Conservation (phyloP, 768 basidiomycete genomes). For the Pluteus cervinus region DNA sequence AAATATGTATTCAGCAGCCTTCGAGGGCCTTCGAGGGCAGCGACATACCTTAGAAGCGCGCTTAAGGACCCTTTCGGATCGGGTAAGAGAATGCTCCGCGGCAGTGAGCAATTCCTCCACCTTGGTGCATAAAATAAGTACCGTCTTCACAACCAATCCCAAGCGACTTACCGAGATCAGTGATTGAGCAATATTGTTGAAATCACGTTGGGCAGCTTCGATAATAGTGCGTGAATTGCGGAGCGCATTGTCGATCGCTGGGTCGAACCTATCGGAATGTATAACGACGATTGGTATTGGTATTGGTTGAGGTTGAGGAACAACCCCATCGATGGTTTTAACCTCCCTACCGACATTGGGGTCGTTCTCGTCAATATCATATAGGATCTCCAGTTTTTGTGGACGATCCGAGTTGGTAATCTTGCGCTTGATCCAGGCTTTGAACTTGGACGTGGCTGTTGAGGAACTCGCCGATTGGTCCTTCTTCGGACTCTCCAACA, state of each 20-base stretch:
- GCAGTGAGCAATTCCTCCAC: constrained; percentile 51
- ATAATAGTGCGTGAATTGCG: constrained; percentile 43
- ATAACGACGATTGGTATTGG: too few species aligned
- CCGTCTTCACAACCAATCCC: constrained; percentile 6
- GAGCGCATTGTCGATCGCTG: constrained; percentile 32
- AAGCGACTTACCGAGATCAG: constrained; percentile 41
- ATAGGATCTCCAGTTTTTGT: constrained; percentile 29
- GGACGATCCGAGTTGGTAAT: constrained; percentile 26
- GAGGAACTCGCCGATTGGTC: constrained; percentile 13
- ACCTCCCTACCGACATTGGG: constrained; percentile 36
- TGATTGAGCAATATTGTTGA: constrained; percentile 47
- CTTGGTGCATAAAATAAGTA: too few species aligned
- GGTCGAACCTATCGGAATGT: constrained; percentile 28
- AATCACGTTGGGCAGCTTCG: constrained; percentile 48
- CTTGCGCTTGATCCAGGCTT: constrained; percentile 61
- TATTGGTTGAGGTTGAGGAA: too few species aligned
- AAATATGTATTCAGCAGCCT: constrained; percentile 5
- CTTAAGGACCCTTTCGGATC: constrained; percentile 51
- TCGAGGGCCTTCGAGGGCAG: constrained; percentile 1
- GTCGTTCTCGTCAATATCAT: constrained; percentile 32
- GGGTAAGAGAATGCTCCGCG: constrained; percentile 48
- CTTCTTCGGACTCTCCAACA: constrained; percentile 18
- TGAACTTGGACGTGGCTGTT: constrained; percentile 45
- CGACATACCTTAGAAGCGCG: constrained; percentile 47
- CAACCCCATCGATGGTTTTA: constrained; percentile 17